Evolutionary conservation across 1,284 basidiomycete species (phyloP), one percentile per base, ranked within the genome.

Genomic region (Flammula alnicola): DNA sequence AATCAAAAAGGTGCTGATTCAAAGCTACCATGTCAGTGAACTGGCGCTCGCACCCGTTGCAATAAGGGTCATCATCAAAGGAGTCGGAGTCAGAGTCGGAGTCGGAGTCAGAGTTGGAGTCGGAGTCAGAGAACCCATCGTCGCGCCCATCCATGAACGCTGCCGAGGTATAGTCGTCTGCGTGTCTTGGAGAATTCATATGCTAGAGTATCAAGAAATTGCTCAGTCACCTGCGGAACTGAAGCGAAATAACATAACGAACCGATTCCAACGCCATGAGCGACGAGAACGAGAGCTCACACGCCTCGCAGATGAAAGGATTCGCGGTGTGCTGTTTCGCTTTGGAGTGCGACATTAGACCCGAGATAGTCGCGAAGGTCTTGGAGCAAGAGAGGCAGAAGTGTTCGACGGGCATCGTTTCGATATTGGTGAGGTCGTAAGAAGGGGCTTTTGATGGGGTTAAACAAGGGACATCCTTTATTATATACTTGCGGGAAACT

Each of bases 11-110:
- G 47, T 67, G 66, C 42, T 63, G 55, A 17, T 62, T 47, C 33
- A 66, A 51, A 31, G 54, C 55, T 17, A 42, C 32, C 19, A 49
- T 48, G 45, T 58, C 49, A 16, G 49, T 45, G 33, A 69, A 70
- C 14, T 36, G 17, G 10, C 62, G 49, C 4, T 59, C 20, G 49
- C 66, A 68, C 5, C 44, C 27, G 4, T 10, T 22, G 50, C 68
- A 69, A 46, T 58, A 63, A 9, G 47, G 42, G 12, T 62, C 60
- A 14, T 43, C 40, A 23, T 36, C 23, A 3, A 22, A 8, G 14
- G 29, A 25, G 10, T 29, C 17, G 5, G 25, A n/a, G 11, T 14
- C 22, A 10, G 20, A 25, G 10, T 20, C 17, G 1, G 37, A 36
- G 1, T 10, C 33, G 3, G 26, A 29, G 19, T 36, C 31, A 10